Conservation (phyloP, 2,329 filamentous ascomycete genomes). For the Zarea fungicola region DNA sequence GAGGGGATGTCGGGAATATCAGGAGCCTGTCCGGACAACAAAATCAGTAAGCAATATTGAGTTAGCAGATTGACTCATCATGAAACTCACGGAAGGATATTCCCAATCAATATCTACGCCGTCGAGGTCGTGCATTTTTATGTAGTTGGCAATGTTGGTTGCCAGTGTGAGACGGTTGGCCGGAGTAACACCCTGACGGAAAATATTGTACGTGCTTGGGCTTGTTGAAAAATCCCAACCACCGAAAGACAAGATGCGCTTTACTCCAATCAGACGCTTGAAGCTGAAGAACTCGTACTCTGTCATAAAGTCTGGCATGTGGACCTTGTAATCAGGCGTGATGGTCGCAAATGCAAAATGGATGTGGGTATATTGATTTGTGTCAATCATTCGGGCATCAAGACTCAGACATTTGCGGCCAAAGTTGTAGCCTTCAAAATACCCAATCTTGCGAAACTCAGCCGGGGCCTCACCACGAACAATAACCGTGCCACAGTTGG, state of each 20-base stretch:
- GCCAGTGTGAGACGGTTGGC: slow-evolving; percentile 28
- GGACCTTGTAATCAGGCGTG: slow-evolving; percentile 16
- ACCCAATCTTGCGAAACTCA: slow-evolving; percentile 19
- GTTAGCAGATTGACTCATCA: not conserved
- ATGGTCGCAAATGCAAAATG: slow-evolving; percentile 23
- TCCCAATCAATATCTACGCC: slow-evolving; percentile 8
- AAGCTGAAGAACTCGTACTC: slow-evolving; percentile 26
- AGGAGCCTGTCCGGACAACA: too few relatives aligned
- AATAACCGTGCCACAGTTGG: slow-evolving; percentile 24
- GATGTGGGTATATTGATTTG: slow-evolving; percentile 17
- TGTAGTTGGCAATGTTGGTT: slow-evolving; percentile 21
- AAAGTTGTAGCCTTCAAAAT: slow-evolving; percentile 14
- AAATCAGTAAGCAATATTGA: not conserved
- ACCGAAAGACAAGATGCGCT: slow-evolving; percentile 37
- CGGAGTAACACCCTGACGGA: slow-evolving; percentile 27
- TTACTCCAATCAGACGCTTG: slow-evolving; percentile 19
- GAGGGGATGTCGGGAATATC: slow-evolving; percentile 16
- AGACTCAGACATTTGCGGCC: slow-evolving; percentile 17
- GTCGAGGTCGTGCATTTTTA: not conserved
- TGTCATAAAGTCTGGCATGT: slow-evolving; percentile 18
- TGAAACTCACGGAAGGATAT: not conserved
- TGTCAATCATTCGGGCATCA: slow-evolving; percentile 21
- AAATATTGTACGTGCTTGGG: slow-evolving; percentile 28
- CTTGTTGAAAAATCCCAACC: slow-evolving; percentile 40
- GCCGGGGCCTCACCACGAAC: slow-evolving; percentile 13